Percentiles rank a stretch among this genome's conserved stretches.
Evolutionary conservation across 768 basidiomycete species (phyloP).

Genomic region (Russula ochroleuca): DNA sequence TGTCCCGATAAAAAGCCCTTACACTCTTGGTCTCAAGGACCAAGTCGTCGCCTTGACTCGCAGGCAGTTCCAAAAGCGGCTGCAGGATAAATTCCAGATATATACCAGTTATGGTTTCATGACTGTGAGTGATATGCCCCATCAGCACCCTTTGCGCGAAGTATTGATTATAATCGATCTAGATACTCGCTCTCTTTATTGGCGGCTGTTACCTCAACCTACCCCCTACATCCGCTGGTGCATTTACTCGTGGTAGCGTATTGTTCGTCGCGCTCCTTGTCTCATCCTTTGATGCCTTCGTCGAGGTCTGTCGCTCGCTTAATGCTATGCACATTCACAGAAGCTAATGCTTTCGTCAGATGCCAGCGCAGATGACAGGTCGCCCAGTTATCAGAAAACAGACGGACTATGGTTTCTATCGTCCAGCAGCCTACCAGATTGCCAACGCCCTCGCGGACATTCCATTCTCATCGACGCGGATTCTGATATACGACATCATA

Average conservation of each 20-base stretch:
- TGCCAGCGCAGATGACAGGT: constrained; percentile 77
- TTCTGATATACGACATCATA: constrained; percentile 60
- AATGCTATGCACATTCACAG: neutral
- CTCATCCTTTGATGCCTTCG: constrained; percentile 66
- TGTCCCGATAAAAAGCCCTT: constrained; percentile 75
- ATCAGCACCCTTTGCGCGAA: constrained; percentile 30
- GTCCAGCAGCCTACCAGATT: constrained; percentile 58
- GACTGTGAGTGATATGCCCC: constrained; percentile 49
- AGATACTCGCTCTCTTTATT: constrained; percentile 52
- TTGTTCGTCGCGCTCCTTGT: constrained; percentile 69
- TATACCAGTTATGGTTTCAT: constrained; percentile 63
- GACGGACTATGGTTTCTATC: constrained; percentile 61
- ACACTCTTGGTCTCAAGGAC: constrained; percentile 72
- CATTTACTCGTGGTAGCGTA: constrained; percentile 83
- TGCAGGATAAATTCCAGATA: constrained; percentile 78
- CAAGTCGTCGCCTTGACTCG: constrained; percentile 70
- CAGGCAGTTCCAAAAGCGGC: constrained; percentile 66
- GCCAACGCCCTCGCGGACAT: constrained; percentile 67
- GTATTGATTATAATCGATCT: neutral
- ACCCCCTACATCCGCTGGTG: constrained; percentile 71
- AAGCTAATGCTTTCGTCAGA: constrained; percentile 42
- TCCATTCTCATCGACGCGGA: constrained; percentile 59
- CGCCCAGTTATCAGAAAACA: constrained; percentile 73
- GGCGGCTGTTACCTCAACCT: constrained; percentile 73
- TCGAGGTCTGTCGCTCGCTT: constrained; percentile 44